Evolutionary conservation across 169 alveolate genomes (phyloP).

Genomic region (Eimeria praecox): DNA sequence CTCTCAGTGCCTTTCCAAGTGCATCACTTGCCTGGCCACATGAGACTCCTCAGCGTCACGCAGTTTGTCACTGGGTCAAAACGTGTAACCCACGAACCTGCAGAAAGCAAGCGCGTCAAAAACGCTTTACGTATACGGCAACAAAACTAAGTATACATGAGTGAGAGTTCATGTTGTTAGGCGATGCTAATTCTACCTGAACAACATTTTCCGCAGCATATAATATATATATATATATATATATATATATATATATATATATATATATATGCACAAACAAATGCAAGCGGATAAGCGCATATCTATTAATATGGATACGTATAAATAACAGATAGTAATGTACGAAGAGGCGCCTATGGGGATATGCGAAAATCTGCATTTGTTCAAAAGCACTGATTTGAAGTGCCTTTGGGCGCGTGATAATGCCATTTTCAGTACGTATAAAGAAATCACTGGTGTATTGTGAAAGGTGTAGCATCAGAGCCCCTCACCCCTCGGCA

Average conservation of each 20-base stretch:
- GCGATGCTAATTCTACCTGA: too few relatives aligned
- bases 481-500: slow-evolving; percentile 71
- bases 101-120: neutral
- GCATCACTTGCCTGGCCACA: slow-evolving; percentile 73
- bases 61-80: slow-evolving; percentile 56
- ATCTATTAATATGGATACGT: neutral
- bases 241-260: too few relatives aligned
- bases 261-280: too few relatives aligned
- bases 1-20: neutral
- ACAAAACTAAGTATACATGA: too few relatives aligned
- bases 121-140: neutral
- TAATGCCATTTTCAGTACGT: neutral
- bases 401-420: neutral
- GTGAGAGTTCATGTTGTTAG: too few relatives aligned
- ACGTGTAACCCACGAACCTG: slow-evolving; percentile 78
- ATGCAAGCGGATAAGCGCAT: too few relatives aligned
- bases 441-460: neutral
- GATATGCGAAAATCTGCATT: neutral
- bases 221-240: neutral
- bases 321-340: too few relatives aligned
- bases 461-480: neutral
- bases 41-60: slow-evolving; percentile 75
- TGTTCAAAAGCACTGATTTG: neutral
- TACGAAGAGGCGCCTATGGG: neutral
- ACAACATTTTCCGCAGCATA: too few relatives aligned